Evolutionary conservation across 148 eudicot species (phyloP).

Genomic region (Vaccinium myrtillus): DNA sequence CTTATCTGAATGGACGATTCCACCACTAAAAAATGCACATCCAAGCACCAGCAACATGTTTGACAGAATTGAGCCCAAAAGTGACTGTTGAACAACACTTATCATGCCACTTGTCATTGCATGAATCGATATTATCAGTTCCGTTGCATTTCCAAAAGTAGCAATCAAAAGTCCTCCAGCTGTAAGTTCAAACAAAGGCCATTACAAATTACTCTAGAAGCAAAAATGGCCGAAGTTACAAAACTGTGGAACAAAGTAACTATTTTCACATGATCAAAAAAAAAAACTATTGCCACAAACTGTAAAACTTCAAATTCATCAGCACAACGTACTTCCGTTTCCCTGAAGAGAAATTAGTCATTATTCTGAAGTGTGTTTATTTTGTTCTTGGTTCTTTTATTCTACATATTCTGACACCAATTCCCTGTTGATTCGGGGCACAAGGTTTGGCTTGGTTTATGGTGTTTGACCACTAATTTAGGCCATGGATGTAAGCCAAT

Average conservation of each 20-base stretch:
- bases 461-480: neutral
- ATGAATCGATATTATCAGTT: conserved; percentile 40
- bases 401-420: neutral
- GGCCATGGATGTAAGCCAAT: neutral
- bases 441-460: neutral
- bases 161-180: conserved; percentile 48
- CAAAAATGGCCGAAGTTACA: neutral
- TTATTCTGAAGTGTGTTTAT: neutral
- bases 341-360: neutral
- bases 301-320: neutral
- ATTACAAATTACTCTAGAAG: neutral
- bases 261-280: neutral
- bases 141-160: conserved; percentile 51
- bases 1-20: conserved; percentile 33
- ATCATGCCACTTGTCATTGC: conserved; percentile 37
- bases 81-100: conserved; percentile 40
- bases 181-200: conserved; percentile 24
- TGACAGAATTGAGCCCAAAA: conserved; percentile 45
- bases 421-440: neutral
- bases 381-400: neutral
- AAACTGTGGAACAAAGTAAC: neutral
- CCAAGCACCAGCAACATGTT: conserved; percentile 48
- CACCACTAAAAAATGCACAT: conserved; percentile 43
- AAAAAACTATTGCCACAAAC: neutral
- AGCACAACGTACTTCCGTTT: neutral